Evolutionary conservation across 106 monocot genomes (phyloP).

Genomic region (Apostasia shenzhenica): DNA sequence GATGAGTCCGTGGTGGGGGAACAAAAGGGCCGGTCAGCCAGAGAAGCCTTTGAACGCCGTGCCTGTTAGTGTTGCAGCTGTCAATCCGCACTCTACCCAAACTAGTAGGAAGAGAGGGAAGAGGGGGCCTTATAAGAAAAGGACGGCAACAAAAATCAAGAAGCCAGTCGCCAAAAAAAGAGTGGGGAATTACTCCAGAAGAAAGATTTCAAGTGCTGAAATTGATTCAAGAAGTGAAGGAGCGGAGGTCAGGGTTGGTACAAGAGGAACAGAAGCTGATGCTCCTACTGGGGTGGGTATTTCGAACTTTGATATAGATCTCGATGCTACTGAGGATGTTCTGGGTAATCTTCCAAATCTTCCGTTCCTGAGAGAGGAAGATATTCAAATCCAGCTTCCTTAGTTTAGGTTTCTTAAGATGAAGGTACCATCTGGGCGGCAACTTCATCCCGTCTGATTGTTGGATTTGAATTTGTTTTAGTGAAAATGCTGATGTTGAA

Average conservation of each 20-base stretch:
- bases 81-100: not conserved
- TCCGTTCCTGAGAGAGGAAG: slow-evolving; percentile 43
- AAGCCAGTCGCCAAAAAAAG: slow-evolving; percentile 11
- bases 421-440: not conserved
- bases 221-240: not conserved
- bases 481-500: not conserved
- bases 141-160: slow-evolving; percentile 9
- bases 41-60: not conserved
- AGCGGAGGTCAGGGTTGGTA: slow-evolving; percentile 5
- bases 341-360: slow-evolving; percentile 38
- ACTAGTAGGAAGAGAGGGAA: not conserved
- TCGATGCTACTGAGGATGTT: slow-evolving; percentile 37
- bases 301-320: slow-evolving; percentile 20
- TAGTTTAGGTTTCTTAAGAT: slow-evolving; percentile 4
- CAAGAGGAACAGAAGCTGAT: slow-evolving; percentile 1
- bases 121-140: slow-evolving; percentile 6
- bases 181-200: not conserved
- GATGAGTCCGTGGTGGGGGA: slow-evolving; percentile 12
- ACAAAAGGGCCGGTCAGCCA: not conserved
- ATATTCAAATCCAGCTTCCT: slow-evolving; percentile 14
- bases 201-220: not conserved
- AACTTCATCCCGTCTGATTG: not conserved
- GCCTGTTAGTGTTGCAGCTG: not conserved
- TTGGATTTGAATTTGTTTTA: not conserved
- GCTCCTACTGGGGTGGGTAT: slow-evolving; percentile 5